Conservation (phyloP, 2,329 filamentous ascomycete genomes). For the Sclerotinia borealis region DNA sequence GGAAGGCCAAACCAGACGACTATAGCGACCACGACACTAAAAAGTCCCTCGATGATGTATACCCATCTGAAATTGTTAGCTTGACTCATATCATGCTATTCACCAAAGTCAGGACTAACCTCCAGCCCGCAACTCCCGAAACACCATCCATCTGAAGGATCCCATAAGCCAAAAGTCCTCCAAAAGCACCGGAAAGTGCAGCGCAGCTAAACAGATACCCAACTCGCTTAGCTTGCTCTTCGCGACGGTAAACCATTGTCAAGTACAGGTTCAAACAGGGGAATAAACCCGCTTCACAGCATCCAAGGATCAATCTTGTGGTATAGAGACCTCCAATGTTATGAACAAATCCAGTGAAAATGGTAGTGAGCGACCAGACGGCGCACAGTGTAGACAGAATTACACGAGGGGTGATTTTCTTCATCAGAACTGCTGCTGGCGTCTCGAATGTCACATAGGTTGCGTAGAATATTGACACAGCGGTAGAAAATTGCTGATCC, state of each 20-base stretch:
- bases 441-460: slow-evolving; percentile 46
- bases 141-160: slow-evolving; percentile 41
- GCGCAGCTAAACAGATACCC: slow-evolving; percentile 48
- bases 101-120: slow-evolving; percentile 36
- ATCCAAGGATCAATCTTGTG: slow-evolving; percentile 42
- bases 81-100: not conserved
- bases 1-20: slow-evolving; percentile 43
- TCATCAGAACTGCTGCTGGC: slow-evolving; percentile 42
- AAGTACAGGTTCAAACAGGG: slow-evolving; percentile 44
- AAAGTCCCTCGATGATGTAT: slow-evolving; percentile 45
- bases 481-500: slow-evolving; percentile 18
- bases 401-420: slow-evolving; percentile 40
- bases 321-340: slow-evolving; percentile 40
- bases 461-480: slow-evolving; percentile 45
- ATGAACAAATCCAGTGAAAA: slow-evolving; percentile 41
- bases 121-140: slow-evolving; percentile 40
- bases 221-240: slow-evolving; percentile 49
- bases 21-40: slow-evolving; percentile 38
- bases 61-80: slow-evolving; percentile 33
- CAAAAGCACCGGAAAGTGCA: slow-evolving; percentile 46
- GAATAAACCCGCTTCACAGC: slow-evolving; percentile 44
- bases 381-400: slow-evolving; percentile 32
- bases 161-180: slow-evolving; percentile 49
- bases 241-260: slow-evolving; percentile 49
- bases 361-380: slow-evolving; percentile 42